Evolutionary conservation across 805 yeast genomes (phyloP), one percentile per base, ranked within the genome.

Genomic region (Yarrowia divulgata): DNA sequence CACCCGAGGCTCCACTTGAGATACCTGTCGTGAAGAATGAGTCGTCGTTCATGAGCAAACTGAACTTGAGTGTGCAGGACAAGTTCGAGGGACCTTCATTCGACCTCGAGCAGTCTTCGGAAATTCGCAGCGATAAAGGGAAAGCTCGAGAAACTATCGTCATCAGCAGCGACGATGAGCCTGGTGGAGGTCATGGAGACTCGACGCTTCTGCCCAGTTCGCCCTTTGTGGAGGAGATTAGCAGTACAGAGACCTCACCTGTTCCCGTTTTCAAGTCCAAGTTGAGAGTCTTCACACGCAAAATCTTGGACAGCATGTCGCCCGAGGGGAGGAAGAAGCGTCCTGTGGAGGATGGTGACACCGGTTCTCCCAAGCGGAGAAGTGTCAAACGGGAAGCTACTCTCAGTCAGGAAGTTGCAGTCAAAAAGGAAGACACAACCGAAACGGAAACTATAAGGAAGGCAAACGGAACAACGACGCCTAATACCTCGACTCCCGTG

Each of bases 311-410:
- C 16, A 48, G 37, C 37, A 29, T 18, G 3, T 18, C 54, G 3
- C 37, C 32, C 2, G 18, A 29, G 13, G 8, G 13, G 13, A 48
- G 35, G 34, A 49, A 16, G 8, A 49, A 49, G 39, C 37, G 54
- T 9, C 19, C 39, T 9, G 39, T 29, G 18, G 54, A 49, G 5
- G 39, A 10, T 4, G 14, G 14, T 1, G 54, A 14, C 6, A 49
- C 54, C 6, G 39, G 54, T 2, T 49, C 54, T 16, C 54, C 54
- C 39, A 49, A 49, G 16, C 52, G 52, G 5, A 12, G 14, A 48
- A 48, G 13, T 35, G 14, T 35, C n/a, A 23, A 48, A 13, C 9
- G 14, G 35, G 35, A 48, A 23, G 52, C 29, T 23, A 23, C 29
- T 23, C 13, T 35, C n/a, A 23, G 23, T 4, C 9, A 29, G 35